A percentile compares a stretch with the other conserved stretches of the same genome.
Evolutionary conservation across 331 rosid species (phyloP).

Genomic region (Pyracantha coccinea): DNA sequence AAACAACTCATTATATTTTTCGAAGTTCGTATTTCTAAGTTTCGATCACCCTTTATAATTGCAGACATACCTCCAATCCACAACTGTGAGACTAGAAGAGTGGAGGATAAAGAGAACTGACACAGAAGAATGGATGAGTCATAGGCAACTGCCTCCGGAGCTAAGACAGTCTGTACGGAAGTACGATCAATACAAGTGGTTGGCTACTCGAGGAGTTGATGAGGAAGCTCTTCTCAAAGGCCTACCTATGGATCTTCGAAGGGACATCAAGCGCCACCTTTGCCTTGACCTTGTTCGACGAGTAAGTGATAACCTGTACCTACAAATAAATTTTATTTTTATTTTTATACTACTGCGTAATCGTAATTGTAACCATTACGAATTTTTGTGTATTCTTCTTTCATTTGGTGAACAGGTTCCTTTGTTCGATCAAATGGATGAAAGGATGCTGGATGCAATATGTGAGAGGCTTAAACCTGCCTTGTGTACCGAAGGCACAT

Average conservation of each 20-base stretch:
- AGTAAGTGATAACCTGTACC: constrained; percentile 34
- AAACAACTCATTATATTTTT: background rate
- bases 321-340: background rate
- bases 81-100: constrained; percentile 76
- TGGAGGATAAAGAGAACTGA: constrained; percentile 90
- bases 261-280: constrained; percentile 92
- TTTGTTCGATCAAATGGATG: constrained; percentile 84
- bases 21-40: background rate
- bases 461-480: constrained; percentile 88
- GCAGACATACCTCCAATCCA: constrained; percentile 82
- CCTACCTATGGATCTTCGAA: constrained; percentile 69
- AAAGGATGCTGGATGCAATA: constrained; percentile 82
- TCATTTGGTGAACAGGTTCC: constrained; percentile 53
- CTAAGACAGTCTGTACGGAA: constrained; percentile 58
- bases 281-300: constrained; percentile 86
- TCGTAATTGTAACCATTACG: too few species aligned
- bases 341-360: background rate
- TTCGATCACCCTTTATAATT: background rate
- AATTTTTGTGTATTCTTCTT: background rate
- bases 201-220: constrained; percentile 81
- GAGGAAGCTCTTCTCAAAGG: constrained; percentile 68
- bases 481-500: constrained; percentile 66
- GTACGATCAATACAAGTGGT: constrained; percentile 83
- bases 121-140: constrained; percentile 90
- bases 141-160: constrained; percentile 69